These are phyloP conservation scores for Rhodotorula sp. DNA, from an alignment of 1,284 basidiomycete species.

Conservation along the genomic window DNA sequence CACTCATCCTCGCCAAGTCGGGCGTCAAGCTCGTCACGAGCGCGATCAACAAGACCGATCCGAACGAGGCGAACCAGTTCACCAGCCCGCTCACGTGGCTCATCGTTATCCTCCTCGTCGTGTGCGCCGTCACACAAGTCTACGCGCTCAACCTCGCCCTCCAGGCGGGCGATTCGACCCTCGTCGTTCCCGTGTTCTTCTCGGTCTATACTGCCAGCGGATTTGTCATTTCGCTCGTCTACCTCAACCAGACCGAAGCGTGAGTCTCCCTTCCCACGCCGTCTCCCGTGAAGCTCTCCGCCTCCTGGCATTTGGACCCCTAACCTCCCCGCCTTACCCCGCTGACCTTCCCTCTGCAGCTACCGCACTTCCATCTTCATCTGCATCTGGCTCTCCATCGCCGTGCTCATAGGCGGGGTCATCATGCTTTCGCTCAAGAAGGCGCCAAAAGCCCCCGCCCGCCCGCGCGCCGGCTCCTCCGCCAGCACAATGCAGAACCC, in stretches of 20 bases:
- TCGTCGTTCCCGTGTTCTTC: constrained; percentile 59
- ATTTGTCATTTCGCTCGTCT: constrained; percentile 66
- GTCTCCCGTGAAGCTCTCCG: constrained; percentile 48
- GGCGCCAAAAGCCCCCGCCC: neutral
- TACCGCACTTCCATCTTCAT: constrained; percentile 80
- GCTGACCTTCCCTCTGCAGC: constrained; percentile 49
- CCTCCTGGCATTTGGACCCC: too few relatives aligned
- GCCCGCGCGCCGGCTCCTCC: constrained; percentile 7
- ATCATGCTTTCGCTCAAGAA: constrained; percentile 60
- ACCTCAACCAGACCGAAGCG: constrained; percentile 41
- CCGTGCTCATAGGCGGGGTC: constrained; percentile 80
- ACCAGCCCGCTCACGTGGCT: constrained; percentile 76
- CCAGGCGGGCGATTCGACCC: constrained; percentile 58
- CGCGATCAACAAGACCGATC: constrained; percentile 34
- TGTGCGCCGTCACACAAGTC: constrained; percentile 84
- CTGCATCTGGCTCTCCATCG: constrained; percentile 77
- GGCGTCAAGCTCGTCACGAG: constrained; percentile 44
- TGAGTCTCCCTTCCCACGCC: neutral
- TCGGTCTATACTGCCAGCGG: constrained; percentile 44
- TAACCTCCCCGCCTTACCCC: too few relatives aligned
- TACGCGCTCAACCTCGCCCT: constrained; percentile 59
- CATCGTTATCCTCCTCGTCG: constrained; percentile 74
- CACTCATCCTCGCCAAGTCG: constrained; percentile 88
- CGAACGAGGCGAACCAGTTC: constrained; percentile 56
- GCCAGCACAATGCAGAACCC: constrained; percentile 19